Conservation (phyloP, 2,329 filamentous ascomycete species). For the Basipetospora chlamydospora region DNA sequence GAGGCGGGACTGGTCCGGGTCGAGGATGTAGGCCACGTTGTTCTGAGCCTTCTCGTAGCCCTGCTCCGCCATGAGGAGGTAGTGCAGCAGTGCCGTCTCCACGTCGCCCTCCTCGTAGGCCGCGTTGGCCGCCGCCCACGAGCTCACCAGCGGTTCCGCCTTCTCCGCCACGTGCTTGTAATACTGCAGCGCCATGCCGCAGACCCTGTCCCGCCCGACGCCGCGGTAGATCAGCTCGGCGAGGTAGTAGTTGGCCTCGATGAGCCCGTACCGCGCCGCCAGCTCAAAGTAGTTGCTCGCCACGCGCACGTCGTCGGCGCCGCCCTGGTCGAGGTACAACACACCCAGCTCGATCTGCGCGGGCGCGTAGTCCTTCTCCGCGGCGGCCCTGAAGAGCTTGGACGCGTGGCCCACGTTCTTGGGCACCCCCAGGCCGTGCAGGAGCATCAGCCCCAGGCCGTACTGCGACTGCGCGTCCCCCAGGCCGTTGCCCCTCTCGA, state of each 20-base stretch:
- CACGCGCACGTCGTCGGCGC: conserved; percentile 51
- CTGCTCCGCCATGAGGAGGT: conserved; percentile 81
- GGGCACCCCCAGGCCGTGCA: conserved; percentile 59
- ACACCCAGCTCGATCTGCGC: conserved; percentile 73
- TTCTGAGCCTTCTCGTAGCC: conserved; percentile 82
- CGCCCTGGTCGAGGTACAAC: conserved; percentile 74
- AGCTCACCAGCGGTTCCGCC: conserved; percentile 58
- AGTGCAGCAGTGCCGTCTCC: conserved; percentile 66
- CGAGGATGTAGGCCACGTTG: conserved; percentile 77
- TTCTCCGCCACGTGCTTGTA: conserved; percentile 70
- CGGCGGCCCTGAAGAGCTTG: conserved; percentile 61
- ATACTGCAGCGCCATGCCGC: conserved; percentile 61
- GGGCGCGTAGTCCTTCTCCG: conserved; percentile 66
- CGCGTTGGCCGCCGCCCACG: conserved; percentile 69
- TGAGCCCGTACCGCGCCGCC: conserved; percentile 66
- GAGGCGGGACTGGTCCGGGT: conserved; percentile 51
- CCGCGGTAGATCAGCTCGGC: conserved; percentile 75
- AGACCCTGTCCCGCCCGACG: conserved; percentile 66
- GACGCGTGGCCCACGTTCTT: conserved; percentile 59
- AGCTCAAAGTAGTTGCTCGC: conserved; percentile 81
- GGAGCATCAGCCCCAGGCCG: conserved; percentile 68
- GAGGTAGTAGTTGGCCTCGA: conserved; percentile 85
- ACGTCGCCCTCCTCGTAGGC: conserved; percentile 68
- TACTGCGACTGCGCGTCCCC: conserved; percentile 77
- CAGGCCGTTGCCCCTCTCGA: conserved; percentile 59